Conservation (phyloP, 108 stramenopile genomes). For the Discostella pseudostelligera region DNA sequence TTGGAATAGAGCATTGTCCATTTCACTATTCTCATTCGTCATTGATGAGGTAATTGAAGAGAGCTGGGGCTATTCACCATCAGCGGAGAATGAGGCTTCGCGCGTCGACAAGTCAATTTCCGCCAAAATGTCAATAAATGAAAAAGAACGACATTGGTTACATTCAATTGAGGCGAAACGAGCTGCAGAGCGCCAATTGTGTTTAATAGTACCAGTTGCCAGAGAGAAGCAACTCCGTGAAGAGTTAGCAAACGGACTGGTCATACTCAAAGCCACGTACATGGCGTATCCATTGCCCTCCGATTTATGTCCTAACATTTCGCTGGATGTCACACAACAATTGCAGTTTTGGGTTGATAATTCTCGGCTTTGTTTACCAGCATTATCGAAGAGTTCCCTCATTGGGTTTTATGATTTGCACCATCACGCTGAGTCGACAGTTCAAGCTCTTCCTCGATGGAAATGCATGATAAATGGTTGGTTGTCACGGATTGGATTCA, state of each 20-base stretch:
- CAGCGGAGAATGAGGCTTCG: not conserved
- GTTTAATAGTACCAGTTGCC: conserved; percentile 60
- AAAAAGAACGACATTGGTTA: conserved; percentile 16
- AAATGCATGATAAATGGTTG: not conserved
- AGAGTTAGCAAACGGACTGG: conserved; percentile 57
- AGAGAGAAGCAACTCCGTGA: conserved; percentile 48
- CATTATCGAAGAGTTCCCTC: conserved; percentile 58
- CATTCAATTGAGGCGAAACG: conserved; percentile 32
- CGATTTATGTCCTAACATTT: conserved; percentile 12
- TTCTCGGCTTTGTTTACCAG: conserved; percentile 51
- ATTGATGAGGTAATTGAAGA: conserved; percentile 54
- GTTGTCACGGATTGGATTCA: conserved; percentile 1
- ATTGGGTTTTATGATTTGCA: conserved; percentile 73
- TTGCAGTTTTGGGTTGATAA: conserved; percentile 73
- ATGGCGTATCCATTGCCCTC: conserved; percentile 3
- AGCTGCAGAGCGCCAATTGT: conserved; percentile 55
- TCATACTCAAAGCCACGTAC: conserved; percentile 56
- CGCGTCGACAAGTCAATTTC: conserved; percentile 4
- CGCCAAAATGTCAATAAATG: not conserved
- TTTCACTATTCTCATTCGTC: conserved; percentile 14
- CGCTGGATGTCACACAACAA: conserved; percentile 61
- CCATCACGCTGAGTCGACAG: not conserved
- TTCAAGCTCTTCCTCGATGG: not conserved
- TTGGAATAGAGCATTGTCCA: conserved; percentile 15
- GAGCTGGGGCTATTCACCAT: conserved; percentile 1